These are phyloP conservation scores for Chaetomidium leptoderma DNA, from an alignment of 495 filamentous ascomycete genomes.

Conservation along the genomic window DNA sequence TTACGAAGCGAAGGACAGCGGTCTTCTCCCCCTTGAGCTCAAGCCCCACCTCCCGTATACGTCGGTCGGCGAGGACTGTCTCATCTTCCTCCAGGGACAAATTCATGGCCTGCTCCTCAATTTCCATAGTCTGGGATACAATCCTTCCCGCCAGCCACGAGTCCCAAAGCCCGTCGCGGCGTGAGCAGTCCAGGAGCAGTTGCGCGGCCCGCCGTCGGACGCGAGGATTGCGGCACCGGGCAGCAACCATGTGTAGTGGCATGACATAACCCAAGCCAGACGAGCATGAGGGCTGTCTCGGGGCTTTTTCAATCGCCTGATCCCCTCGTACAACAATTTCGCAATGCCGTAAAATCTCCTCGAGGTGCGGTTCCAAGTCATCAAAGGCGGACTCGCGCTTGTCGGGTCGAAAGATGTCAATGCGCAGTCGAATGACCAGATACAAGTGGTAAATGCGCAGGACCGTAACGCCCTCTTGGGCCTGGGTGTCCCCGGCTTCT, in stretches of 20 bases:
- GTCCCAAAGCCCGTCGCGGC: slow-evolving; percentile 21
- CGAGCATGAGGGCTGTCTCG: slow-evolving; percentile 6
- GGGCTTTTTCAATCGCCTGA: neutral
- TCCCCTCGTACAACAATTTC: neutral
- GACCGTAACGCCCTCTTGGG: slow-evolving; percentile 1
- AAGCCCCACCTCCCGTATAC: slow-evolving; percentile 20
- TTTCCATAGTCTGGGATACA: neutral
- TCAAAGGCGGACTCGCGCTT: slow-evolving; percentile 18
- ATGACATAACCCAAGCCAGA: slow-evolving; percentile 21
- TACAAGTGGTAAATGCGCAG: slow-evolving; percentile 14
- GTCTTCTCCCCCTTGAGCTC: slow-evolving; percentile 14
- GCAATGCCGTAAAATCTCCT: slow-evolving; percentile 18
- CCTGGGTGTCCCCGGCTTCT: no score
- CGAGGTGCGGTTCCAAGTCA: slow-evolving; percentile 4
- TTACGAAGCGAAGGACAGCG: slow-evolving; percentile 13
- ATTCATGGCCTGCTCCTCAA: slow-evolving; percentile 7
- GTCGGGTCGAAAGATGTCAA: slow-evolving; percentile 17
- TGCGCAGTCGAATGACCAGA: slow-evolving; percentile 10
- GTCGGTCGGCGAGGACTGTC: neutral
- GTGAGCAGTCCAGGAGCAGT: neutral
- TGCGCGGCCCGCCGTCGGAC: slow-evolving; percentile 12
- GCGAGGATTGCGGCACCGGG: slow-evolving; percentile 17
- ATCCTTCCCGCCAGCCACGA: slow-evolving; percentile 4
- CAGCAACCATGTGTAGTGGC: slow-evolving; percentile 21
- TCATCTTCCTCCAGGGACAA: neutral